Evolutionary conservation across 2,329 filamentous ascomycete species (phyloP).

Genomic region (Aspergillus hortae): DNA sequence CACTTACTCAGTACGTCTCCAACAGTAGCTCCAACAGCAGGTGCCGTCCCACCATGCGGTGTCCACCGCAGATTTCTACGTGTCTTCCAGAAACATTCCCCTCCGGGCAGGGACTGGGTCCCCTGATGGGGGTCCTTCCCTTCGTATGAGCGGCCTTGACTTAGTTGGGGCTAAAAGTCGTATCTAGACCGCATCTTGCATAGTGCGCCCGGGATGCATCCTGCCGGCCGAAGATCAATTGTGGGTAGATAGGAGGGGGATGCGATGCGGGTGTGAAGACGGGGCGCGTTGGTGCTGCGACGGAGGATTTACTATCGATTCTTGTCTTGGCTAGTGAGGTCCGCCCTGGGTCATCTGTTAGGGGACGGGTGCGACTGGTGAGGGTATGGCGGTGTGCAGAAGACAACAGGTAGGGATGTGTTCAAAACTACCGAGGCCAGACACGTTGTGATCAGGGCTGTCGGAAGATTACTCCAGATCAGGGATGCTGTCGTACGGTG

Average conservation of each 20-base stretch:
- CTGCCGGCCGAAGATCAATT: constrained; percentile 5
- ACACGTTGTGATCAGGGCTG: background rate
- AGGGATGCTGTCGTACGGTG: background rate
- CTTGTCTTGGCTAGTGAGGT: background rate
- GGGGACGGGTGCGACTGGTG: background rate
- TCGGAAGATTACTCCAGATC: background rate
- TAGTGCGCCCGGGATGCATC: constrained; percentile 2
- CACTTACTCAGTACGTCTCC: no score
- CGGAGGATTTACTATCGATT: background rate
- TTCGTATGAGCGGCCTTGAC: background rate
- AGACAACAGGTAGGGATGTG: no score
- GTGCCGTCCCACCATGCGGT: no score
- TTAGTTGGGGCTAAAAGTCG: constrained; percentile 1
- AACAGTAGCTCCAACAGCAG: no score
- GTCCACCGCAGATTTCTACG: constrained; percentile 11
- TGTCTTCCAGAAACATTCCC: constrained; percentile 20
- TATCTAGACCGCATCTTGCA: constrained; percentile 1
- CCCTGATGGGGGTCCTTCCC: background rate
- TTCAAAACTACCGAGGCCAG: no score
- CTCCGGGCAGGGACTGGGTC: background rate
- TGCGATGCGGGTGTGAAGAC: background rate
- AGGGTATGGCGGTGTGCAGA: background rate
- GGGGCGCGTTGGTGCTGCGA: background rate
- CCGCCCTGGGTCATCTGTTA: background rate
- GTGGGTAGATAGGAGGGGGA: constrained; percentile 1